A percentile compares a stretch with the other conserved stretches of the same genome.
Conservation (phyloP, 305 asterid species). For the Fraxinus sp. region DNA sequence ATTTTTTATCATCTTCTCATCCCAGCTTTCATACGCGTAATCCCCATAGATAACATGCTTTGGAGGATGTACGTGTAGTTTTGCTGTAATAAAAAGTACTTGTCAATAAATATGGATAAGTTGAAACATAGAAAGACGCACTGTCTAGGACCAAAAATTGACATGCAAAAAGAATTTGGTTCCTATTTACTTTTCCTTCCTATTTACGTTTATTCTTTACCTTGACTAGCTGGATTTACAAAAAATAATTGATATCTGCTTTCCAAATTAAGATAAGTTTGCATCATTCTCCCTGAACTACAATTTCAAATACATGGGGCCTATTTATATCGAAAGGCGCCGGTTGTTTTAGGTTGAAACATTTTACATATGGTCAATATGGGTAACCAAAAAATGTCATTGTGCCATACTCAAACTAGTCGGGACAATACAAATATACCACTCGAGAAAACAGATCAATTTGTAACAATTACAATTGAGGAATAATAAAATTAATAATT, state of each 20-base stretch:
- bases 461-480: slow-evolving; percentile 6
- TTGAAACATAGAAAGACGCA: slow-evolving; percentile 12
- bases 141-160: not conserved
- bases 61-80: too few species aligned
- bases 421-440: not conserved
- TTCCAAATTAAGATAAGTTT: slow-evolving; percentile 9
- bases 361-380: not conserved
- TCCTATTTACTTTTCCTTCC: slow-evolving; percentile 5
- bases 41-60: too few species aligned
- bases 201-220: not conserved
- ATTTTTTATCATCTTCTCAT: too few species aligned
- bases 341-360: not conserved
- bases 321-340: not conserved
- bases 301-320: not conserved
- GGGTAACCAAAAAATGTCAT: slow-evolving; percentile 2
- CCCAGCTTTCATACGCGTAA: too few species aligned
- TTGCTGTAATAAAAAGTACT: too few species aligned
- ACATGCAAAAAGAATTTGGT: not conserved
- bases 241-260: not conserved
- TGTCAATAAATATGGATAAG: too few species aligned
- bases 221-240: not conserved
- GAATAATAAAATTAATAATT: not conserved
- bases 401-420: slow-evolving; percentile 7
- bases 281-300: not conserved
- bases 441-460: not conserved